A percentile compares a stretch with the other conserved stretches of the same genome.
Evolutionary conservation across 139 green algal genomes (phyloP).

Genomic region (Coccomyxa sp.): DNA sequence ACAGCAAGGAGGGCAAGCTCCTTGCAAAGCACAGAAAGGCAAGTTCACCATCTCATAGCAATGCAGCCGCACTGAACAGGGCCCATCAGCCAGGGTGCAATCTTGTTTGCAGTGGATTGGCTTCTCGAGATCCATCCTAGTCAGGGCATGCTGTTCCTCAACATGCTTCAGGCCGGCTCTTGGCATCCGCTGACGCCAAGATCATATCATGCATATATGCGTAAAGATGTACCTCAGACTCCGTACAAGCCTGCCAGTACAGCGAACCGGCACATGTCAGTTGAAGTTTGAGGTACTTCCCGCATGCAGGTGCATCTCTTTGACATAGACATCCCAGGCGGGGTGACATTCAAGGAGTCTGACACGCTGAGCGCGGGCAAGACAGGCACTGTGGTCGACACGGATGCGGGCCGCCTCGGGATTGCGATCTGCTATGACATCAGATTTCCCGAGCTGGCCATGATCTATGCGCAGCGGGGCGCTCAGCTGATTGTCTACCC

Average conservation of each 20-base stretch:
- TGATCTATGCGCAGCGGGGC: constrained; percentile 75
- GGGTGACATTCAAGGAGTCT: constrained; percentile 96
- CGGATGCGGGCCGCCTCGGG: constrained; percentile 73
- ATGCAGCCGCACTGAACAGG: no score
- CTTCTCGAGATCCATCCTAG: no score
- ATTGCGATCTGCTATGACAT: constrained; percentile 99
- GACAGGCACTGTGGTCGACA: constrained; percentile 77
- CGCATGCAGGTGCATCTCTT: constrained; percentile 87
- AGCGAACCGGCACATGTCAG: neutral
- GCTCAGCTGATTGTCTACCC: constrained; percentile 89
- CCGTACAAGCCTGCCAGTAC: no score
- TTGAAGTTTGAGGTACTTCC: neutral
- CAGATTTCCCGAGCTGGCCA: constrained; percentile 92
- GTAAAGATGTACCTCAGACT: no score
- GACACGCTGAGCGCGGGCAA: constrained; percentile 79
- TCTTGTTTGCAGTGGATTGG: no score
- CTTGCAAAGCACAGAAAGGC: constrained; percentile 87
- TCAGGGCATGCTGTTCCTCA: no score
- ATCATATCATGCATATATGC: no score
- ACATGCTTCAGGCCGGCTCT: no score
- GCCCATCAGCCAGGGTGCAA: no score
- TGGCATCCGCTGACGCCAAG: no score
- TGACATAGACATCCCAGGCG: constrained; percentile 98
- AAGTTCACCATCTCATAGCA: no score
- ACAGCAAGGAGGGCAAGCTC: constrained; percentile 62